Percentiles rank a stretch among this genome's conserved stretches.
phyloP scores from a whole-genome alignment of 2,329 filamentous ascomycete genomes.

The Bisporella sp. region DNA sequence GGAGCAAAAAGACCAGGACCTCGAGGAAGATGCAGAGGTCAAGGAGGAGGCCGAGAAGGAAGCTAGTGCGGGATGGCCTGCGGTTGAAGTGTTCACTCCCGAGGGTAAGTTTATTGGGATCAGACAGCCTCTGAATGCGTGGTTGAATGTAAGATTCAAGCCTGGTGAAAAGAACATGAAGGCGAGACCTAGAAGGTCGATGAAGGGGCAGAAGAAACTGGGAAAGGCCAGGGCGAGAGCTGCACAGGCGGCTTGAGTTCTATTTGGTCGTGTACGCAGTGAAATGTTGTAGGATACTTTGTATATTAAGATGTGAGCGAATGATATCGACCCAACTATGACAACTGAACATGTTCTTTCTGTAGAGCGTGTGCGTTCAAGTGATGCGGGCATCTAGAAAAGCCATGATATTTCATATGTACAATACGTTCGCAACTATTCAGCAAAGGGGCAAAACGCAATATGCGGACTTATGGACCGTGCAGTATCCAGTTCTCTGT shows the following conservation, averaged over 20 bases:
- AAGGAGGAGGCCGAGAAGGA: slow-evolving; percentile 8
- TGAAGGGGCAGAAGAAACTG: slow-evolving; percentile 55
- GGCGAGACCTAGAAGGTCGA: slow-evolving; percentile 58
- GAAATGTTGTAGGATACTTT: background rate
- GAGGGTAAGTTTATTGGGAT: slow-evolving; percentile 71
- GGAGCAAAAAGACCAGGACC: slow-evolving; percentile 13
- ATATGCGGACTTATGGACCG: too few relatives aligned
- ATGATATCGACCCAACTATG: background rate
- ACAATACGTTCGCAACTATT: too few relatives aligned
- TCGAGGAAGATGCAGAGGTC: background rate
- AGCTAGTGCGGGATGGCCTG: slow-evolving; percentile 46
- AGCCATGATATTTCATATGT: too few relatives aligned
- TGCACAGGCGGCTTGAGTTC: background rate
- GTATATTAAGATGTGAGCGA: background rate
- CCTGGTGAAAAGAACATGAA: slow-evolving; percentile 41
- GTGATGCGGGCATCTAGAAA: too few relatives aligned
- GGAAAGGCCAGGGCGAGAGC: slow-evolving; percentile 19
- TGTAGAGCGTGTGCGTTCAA: too few relatives aligned
- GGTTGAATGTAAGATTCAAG: slow-evolving; percentile 51
- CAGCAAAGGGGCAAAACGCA: too few relatives aligned
- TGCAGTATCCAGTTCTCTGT: too few relatives aligned
- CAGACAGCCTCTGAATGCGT: slow-evolving; percentile 65
- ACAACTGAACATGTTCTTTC: background rate
- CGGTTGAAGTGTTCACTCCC: slow-evolving; percentile 79
- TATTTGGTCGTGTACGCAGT: background rate